Base-by-base conservation (phyloP, 2,329 filamentous ascomycete genomes). In the Trichothecium roseum region DNA sequence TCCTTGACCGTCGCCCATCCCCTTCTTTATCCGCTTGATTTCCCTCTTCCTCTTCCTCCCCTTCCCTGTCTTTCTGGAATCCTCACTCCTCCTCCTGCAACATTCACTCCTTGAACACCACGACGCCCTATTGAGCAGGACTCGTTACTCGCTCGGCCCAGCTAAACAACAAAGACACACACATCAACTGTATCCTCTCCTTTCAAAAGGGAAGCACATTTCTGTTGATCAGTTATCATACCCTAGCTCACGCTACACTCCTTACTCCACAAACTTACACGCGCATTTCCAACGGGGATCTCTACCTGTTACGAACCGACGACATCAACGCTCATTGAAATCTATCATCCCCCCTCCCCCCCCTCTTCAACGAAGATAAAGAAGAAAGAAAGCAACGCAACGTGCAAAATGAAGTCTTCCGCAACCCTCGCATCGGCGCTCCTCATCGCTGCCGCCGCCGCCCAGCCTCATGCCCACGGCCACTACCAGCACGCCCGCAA, bases 391-490 rank as follows among this genome's bases (percentile, higher is more conserved):
- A 43, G 32, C 43, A 45, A 39, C 40, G 36, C 40, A 47, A 32
- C 27, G 24, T 20, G 18, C 47, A 60, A 41, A 30, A 70, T 70
- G 66, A 69, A 66, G 60, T 50, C 51, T 42, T 42, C 47, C 31
- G 36, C 50, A 34, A 29, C 40, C 16, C 26, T 56, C 40, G 47
- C 53, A 36, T 56, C 50, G 24, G 50, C 49, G 32, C 38, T 59
- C 13, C 31, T 34, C 45, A 59, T 46, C 50, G 60, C 54, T 43
- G 59, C 59, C 46, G 68, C 61, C 45, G 50, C 64, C 39, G 72
- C 72, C 43, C 66, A 74, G 53, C 71, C 71, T 39, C 63, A 61
- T 42, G 57, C 50, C 45, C 56, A 59, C 45, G 53, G 54, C 41
- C 59, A 60, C 40, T 52, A 60, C 43, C 54, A 55, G 40, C 59